These are phyloP conservation scores for Lepidium campestre DNA, from an alignment of 441 rosid species.

Conservation along the genomic window DNA sequence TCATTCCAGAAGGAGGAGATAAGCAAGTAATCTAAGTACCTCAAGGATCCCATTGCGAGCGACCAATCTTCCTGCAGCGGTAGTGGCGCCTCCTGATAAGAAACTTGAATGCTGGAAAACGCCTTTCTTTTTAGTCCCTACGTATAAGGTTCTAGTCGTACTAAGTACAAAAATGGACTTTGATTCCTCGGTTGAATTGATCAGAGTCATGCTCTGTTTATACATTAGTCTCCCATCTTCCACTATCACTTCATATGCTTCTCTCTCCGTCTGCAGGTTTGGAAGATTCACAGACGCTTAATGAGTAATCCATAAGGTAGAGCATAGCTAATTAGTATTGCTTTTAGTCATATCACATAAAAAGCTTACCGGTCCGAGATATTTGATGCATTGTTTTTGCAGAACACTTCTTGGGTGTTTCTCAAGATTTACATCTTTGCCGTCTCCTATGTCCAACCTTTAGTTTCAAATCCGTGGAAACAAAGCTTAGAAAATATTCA, in stretches of 20 bases:
- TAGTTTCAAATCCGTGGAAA: slow-evolving; percentile 3
- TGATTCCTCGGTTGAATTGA: slow-evolving; percentile 49
- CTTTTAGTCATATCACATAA: background rate
- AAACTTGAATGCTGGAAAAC: slow-evolving; percentile 93
- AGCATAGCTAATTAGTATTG: background rate
- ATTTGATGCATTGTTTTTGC: slow-evolving; percentile 62
- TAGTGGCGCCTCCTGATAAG: slow-evolving; percentile 88
- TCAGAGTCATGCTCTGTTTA: slow-evolving; percentile 59
- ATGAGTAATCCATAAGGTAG: slow-evolving; percentile 4
- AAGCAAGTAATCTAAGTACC: slow-evolving; percentile 32
- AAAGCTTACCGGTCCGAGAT: slow-evolving; percentile 60
- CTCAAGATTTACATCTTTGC: slow-evolving; percentile 50
- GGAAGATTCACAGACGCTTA: background rate
- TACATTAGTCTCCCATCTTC: slow-evolving; percentile 51
- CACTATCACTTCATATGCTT: slow-evolving; percentile 50
- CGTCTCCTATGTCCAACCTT: slow-evolving; percentile 73
- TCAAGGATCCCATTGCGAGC: slow-evolving; percentile 60
- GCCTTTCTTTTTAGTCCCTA: slow-evolving; percentile 79
- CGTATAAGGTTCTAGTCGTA: slow-evolving; percentile 68
- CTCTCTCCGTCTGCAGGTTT: slow-evolving; percentile 50
- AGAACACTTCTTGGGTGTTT: slow-evolving; percentile 48
- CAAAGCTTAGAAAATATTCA: background rate
- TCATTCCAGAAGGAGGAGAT: background rate
- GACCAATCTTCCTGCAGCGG: slow-evolving; percentile 80
- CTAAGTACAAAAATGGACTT: slow-evolving; percentile 96